Evolutionary conservation across 306 rosid species (phyloP).

Genomic region (Casuarina cunninghamiana): DNA sequence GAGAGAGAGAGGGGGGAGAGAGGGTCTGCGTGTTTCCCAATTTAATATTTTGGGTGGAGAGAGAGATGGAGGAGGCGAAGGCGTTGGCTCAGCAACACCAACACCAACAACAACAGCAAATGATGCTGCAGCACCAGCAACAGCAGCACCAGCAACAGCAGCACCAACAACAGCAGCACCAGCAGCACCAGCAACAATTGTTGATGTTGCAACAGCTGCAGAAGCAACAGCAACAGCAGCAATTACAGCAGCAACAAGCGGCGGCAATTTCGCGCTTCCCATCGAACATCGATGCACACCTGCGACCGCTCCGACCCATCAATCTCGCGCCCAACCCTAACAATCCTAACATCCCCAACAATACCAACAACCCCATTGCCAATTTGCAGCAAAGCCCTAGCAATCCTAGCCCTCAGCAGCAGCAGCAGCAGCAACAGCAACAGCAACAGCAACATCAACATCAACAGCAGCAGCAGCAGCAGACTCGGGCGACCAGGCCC

Average conservation of each 20-base stretch:
- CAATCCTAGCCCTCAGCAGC: conserved; percentile 31
- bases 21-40: too few species aligned
- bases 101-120: conserved; percentile 40
- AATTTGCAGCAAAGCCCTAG: conserved; percentile 50
- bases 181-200: conserved; percentile 45
- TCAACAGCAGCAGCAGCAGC: conserved; percentile 38
- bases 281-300: conserved; percentile 86
- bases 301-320: conserved; percentile 76
- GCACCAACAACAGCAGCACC: conserved; percentile 31
- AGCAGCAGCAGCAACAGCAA: conserved; percentile 21
- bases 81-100: conserved; percentile 60
- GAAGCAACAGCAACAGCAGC: conserved; percentile 48
- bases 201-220: conserved; percentile 64
- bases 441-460: conserved; percentile 25
- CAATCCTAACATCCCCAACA: conserved; percentile 22
- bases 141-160: conserved; percentile 27
- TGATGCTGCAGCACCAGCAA: conserved; percentile 24
- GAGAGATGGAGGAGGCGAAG: conserved; percentile 77
- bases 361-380: conserved; percentile 29
- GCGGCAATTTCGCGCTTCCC: conserved; percentile 89
- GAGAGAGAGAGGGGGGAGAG: neutral
- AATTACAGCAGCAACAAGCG: conserved; percentile 45
- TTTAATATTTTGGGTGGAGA: neutral
- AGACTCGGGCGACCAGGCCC: conserved; percentile 64
- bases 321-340: conserved; percentile 47